Evolutionary conservation across 2,329 filamentous ascomycete species (phyloP), one percentile per base, ranked within the genome.

Genomic region (Sphaerulina populicola): DNA sequence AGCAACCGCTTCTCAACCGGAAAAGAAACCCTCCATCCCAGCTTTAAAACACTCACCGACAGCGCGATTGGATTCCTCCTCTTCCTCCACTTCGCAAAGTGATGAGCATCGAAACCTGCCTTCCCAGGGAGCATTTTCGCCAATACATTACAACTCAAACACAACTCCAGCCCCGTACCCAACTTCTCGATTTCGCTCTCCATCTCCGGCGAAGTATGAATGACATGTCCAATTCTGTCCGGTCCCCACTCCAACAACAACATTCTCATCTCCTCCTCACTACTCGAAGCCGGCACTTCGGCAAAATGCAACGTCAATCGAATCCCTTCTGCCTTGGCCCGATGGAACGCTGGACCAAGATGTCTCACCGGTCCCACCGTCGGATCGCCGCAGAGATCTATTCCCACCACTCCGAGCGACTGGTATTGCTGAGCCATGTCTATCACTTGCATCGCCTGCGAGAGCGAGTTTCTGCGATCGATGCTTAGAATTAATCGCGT

Each of bases 311-410:
- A 69, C 0, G 87, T 90, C 23, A 88, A 68, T 1, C 75, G 75
- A 12, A 93, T 66, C 0, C 77, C 79, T 1, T 74, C 63, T 0
- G 62, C 64, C 53, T 74, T 77, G 4, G 84, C 85, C 49, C 72
- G 70, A 1, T 65, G 60, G 58, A 93, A 85, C 0, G 80, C 76
- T 0, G 74, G 69, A 1, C 72, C 70, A 64, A 88, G 85, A 6
- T 78, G 68, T 12, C 73, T 68, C 15, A 90, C 72, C 44, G 81
- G 75, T 8, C 82, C 81, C 56, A 73, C 75, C 0, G 76, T 71
- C 1, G 86, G 87, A 62, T 94, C 81, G 14, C 88, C 88, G 67
- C 86, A 91, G 15, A 93, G 77, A 63, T 93, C 88, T 18, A 93
- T 68, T 11, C 82, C 87, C 1, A 91, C n/a, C n/a, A n/a, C n/a